A percentile compares a stretch with the other conserved stretches of the same genome.
These are phyloP conservation scores for Hypsizygus ulmarius DNA, from an alignment of 1,284 basidiomycete genomes.

Conservation along the genomic window DNA sequence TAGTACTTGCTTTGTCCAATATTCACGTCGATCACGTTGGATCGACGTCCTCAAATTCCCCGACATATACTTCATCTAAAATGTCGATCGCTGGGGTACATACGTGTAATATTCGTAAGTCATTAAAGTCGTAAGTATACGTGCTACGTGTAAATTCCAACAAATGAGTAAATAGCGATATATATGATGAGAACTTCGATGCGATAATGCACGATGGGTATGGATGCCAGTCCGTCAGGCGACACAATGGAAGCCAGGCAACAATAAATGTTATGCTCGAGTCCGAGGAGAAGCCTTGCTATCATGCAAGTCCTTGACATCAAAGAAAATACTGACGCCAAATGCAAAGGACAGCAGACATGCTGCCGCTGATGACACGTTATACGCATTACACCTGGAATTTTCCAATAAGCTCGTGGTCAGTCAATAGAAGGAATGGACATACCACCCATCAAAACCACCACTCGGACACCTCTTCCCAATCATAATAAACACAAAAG, in stretches of 20 bases:
- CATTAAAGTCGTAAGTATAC: background rate
- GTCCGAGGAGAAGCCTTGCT: constrained; percentile 52
- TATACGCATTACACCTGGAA: constrained; percentile 68
- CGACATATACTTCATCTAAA: too few relatives aligned
- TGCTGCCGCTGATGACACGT: constrained; percentile 57
- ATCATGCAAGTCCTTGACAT: constrained; percentile 59
- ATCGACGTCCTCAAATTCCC: too few relatives aligned
- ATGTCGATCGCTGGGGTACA: too few relatives aligned
- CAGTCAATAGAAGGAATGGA: constrained; percentile 14
- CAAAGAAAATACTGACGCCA: constrained; percentile 57
- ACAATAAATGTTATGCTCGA: constrained; percentile 19
- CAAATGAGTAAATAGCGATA: background rate
- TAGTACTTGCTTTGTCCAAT: too few relatives aligned
- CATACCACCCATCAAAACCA: constrained; percentile 60
- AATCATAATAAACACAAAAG: constrained; percentile 57
- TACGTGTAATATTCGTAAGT: too few relatives aligned
- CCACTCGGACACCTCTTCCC: constrained; percentile 63
- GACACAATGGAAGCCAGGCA: too few relatives aligned
- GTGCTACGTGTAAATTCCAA: background rate
- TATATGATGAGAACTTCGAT: background rate
- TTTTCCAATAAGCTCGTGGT: constrained; percentile 4
- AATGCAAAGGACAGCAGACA: constrained; percentile 57
- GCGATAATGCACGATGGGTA: too few relatives aligned
- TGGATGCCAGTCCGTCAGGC: too few relatives aligned
- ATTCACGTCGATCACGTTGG: too few relatives aligned